These are phyloP conservation scores for Crithidia brevicula DNA, from an alignment of 208 protist genomes.

Conservation along the genomic window DNA sequence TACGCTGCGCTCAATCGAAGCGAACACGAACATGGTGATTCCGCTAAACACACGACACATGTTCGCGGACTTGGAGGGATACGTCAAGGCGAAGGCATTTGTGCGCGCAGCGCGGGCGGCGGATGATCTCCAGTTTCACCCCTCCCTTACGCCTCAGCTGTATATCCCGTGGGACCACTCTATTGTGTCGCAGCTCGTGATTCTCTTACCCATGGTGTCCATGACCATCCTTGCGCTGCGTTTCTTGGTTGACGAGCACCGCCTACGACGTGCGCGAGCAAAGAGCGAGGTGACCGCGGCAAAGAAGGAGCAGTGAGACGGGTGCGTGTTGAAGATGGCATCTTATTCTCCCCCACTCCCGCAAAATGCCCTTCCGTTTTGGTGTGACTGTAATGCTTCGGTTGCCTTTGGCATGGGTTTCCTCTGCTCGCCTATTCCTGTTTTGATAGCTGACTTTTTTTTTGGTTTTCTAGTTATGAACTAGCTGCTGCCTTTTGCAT, in stretches of 20 bases:
- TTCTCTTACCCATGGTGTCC: slow-evolving; percentile 61
- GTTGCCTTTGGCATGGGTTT: too few relatives aligned
- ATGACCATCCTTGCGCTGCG: slow-evolving; percentile 43
- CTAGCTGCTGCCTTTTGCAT: too few relatives aligned
- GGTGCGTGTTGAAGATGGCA: too few relatives aligned
- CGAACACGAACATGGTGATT: slow-evolving; percentile 60
- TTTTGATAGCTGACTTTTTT: too few relatives aligned
- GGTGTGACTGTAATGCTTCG: too few relatives aligned
- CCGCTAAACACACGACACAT: slow-evolving; percentile 38
- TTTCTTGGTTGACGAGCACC: slow-evolving; percentile 28
- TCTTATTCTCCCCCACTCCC: too few relatives aligned
- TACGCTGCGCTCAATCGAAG: slow-evolving; percentile 37
- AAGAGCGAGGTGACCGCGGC: background rate
- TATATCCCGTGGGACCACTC: slow-evolving; percentile 82
- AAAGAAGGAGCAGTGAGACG: background rate
- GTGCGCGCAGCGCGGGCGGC: slow-evolving; percentile 60
- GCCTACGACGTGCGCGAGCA: background rate
- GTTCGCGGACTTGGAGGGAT: slow-evolving; percentile 32
- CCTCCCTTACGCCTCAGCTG: slow-evolving; percentile 72
- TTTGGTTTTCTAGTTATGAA: too few relatives aligned
- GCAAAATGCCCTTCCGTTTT: too few relatives aligned
- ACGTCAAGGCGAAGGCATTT: slow-evolving; percentile 34
- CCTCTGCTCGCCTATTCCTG: background rate
- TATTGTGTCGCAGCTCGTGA: slow-evolving; percentile 57
- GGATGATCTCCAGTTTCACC: slow-evolving; percentile 78